Evolutionary conservation across 352 stramenopile genomes (phyloP), one percentile per base, ranked within the genome.

Genomic region (Pythium brachiatum): DNA sequence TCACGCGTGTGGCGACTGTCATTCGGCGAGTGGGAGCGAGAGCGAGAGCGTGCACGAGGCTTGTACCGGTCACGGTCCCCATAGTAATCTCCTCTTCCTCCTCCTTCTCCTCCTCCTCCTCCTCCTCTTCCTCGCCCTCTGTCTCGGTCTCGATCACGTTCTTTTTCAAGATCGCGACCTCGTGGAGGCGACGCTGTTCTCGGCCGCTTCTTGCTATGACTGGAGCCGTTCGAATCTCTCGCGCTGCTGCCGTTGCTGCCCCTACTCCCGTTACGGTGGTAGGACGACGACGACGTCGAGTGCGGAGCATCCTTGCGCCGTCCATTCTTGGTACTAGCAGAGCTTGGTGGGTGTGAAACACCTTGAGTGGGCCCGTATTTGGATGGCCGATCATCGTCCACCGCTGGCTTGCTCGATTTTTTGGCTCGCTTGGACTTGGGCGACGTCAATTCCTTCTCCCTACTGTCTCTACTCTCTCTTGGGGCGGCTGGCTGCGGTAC

Each of bases 391-490:
- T 15, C 36, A 51, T 25, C 34, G 34, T 51, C 25, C 11, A 31
- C 7, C 5, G 11, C 43, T 29, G 34, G 9, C 0, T 41, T 52
- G 12, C 20, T 38, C 15, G 18, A 47, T 15, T n/a, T 53, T 39
- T 53, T 59, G 9, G 27, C 38, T 59, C 31, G 25, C 50, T 65
- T 65, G 7, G 48, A 21, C 38, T 65, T 65, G 8, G 48, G 18
- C n/a, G 29, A 12, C n/a, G 39, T 8, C 4, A 15, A 26, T 7
- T 13, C 23, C 5, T 39, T 53, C 16, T 58, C 23, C 32, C 26
- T 23, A 9, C 53, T 36, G 41, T 20, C 23, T 38, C 26, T 23
- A 9, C 53, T 36, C 29, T 20, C 23, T 38, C 26, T 48, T n/a
- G 36, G 27, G 27, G 36, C 7, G 4, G 15, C n/a, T 27, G n/a